phyloP scores from a whole-genome alignment of 2,329 filamentous ascomycete genomes.

The Hirsutella minnesotensis region DNA sequence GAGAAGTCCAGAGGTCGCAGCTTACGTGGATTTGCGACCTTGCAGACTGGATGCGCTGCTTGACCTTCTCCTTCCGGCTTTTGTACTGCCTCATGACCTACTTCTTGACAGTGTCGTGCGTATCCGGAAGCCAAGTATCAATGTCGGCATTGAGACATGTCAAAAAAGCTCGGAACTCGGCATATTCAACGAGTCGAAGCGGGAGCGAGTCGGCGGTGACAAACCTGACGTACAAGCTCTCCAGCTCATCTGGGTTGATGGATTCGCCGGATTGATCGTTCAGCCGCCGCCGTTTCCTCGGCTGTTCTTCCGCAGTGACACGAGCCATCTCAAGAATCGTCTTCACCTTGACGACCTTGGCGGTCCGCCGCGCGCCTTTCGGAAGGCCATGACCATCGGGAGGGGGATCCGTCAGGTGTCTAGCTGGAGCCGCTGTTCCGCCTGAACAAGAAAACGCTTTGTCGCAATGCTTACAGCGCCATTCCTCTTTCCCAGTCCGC shows the following conservation, averaged over 20 bases:
- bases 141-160: constrained; percentile 1
- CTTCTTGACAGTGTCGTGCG: constrained; percentile 1
- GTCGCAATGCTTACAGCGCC: constrained; percentile 6
- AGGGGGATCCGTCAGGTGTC: constrained; percentile 6
- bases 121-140: constrained; percentile 1
- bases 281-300: constrained; percentile 4
- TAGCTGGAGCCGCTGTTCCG: constrained; percentile 5
- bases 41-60: background rate
- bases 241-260: constrained; percentile 1
- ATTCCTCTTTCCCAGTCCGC: constrained; percentile 6
- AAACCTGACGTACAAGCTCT: constrained; percentile 1
- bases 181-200: background rate
- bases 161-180: constrained; percentile 1
- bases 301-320: constrained; percentile 5
- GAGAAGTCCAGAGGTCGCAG: constrained; percentile 1
- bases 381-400: constrained; percentile 5
- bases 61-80: constrained; percentile 1
- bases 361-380: constrained; percentile 2
- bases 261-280: constrained; percentile 5
- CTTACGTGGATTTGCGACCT: background rate
- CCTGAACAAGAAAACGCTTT: constrained; percentile 5
- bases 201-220: background rate
- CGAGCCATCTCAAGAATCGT: constrained; percentile 5
- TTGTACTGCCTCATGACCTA: background rate
- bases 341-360: constrained; percentile 3